These are phyloP conservation scores for Aspergillus nomiae DNA, from an alignment of 2,329 filamentous ascomycete species.

Conservation along the genomic window DNA sequence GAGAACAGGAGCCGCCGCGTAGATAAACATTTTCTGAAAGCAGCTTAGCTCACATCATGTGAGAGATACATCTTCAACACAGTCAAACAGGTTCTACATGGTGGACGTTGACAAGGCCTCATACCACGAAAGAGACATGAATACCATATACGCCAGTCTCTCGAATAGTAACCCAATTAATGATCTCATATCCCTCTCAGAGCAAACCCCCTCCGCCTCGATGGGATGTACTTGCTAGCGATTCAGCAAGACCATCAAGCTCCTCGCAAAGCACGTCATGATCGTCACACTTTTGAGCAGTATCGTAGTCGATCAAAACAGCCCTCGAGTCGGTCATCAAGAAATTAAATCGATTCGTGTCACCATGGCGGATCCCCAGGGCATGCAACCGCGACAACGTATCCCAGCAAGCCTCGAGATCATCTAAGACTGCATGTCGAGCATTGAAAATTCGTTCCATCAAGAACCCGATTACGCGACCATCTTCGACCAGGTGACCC, in stretches of 20 bases:
- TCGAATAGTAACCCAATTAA: neutral
- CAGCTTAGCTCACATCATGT: no score
- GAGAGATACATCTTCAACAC: no score
- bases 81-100: no score
- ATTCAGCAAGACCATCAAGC: slow-evolving; percentile 17
- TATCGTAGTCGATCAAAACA: slow-evolving; percentile 33
- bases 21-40: no score
- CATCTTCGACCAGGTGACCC: slow-evolving; percentile 42
- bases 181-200: neutral
- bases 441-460: slow-evolving; percentile 32
- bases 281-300: slow-evolving; percentile 27
- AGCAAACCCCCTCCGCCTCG: neutral
- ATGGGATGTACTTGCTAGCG: neutral
- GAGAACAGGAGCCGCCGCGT: no score
- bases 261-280: slow-evolving; percentile 18
- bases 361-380: slow-evolving; percentile 28
- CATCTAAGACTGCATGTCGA: slow-evolving; percentile 25
- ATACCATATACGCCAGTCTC: neutral
- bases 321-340: slow-evolving; percentile 23
- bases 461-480: slow-evolving; percentile 45
- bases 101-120: neutral
- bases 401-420: slow-evolving; percentile 24
- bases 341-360: slow-evolving; percentile 34
- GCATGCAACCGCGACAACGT: slow-evolving; percentile 26
- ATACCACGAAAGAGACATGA: neutral